phyloP scores from a whole-genome alignment of 2,329 filamentous ascomycete species.

The Botrytis squamosa region DNA sequence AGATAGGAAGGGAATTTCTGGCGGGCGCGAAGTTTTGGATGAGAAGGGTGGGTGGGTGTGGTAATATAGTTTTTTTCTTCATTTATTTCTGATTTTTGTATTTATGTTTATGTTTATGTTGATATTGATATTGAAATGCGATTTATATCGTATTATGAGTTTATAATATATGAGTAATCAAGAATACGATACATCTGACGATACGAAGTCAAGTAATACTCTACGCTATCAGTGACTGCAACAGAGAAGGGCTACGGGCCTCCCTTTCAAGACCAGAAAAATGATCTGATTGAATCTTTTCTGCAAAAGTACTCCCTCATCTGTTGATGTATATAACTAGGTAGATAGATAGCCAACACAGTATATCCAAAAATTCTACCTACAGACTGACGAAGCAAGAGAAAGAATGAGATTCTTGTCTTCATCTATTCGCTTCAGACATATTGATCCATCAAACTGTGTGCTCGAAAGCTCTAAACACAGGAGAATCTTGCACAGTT shows the following conservation, averaged over 20 bases:
- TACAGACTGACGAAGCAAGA: accelerated
- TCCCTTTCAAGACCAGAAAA: neutral
- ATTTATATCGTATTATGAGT: neutral
- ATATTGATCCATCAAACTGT: constrained; percentile 48
- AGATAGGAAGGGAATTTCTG: neutral
- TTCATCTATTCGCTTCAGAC: constrained; percentile 54
- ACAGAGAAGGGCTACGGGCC: neutral
- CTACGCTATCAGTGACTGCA: neutral
- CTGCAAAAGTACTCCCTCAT: neutral
- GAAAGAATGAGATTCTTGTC: neutral
- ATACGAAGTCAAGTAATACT: neutral
- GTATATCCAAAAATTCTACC: neutral
- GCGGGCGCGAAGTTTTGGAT: neutral
- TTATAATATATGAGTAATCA: neutral
- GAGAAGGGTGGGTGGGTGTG: neutral
- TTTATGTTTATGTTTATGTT: neutral
- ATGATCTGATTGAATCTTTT: neutral
- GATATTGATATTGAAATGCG: neutral
- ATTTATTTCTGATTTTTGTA: neutral
- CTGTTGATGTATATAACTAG: neutral
- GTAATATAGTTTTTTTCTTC: neutral
- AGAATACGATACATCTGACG: neutral
- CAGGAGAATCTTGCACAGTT: constrained; percentile 47
- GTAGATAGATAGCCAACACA: neutral
- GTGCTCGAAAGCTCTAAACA: constrained; percentile 49